These are phyloP conservation scores for Verticillium nubilum DNA, from an alignment of 2,329 filamentous ascomycete species.

Conservation along the genomic window DNA sequence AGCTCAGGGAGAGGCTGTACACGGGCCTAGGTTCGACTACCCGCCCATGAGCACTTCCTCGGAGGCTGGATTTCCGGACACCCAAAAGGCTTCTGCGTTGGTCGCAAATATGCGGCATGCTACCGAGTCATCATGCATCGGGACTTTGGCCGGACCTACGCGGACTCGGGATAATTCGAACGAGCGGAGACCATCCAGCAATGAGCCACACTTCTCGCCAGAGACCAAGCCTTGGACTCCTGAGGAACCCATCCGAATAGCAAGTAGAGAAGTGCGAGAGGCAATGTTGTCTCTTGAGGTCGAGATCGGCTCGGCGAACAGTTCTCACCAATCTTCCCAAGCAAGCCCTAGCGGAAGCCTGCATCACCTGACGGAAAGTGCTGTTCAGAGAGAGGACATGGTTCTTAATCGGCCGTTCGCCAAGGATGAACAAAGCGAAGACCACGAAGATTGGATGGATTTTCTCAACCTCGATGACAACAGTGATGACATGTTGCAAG, in stretches of 20 bases:
- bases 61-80: neutral
- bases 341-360: no score
- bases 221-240: neutral
- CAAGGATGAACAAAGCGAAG: neutral
- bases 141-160: neutral
- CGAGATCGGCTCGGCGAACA: no score
- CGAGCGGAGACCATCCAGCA: neutral
- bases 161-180: neutral
- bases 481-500: neutral
- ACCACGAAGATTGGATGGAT: slow-evolving; percentile 5
- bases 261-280: neutral
- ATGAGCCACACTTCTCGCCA: neutral
- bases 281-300: neutral
- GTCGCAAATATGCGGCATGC: neutral
- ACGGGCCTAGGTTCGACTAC: neutral
- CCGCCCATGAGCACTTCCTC: neutral
- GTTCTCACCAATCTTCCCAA: no score
- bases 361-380: neutral
- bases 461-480: slow-evolving; percentile 8
- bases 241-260: neutral
- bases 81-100: neutral
- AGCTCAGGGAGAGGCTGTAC: neutral
- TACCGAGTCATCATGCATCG: neutral
- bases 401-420: neutral
- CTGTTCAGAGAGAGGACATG: neutral